Evolutionary conservation across 2,329 filamentous ascomycete species (phyloP), one percentile per base, ranked within the genome.

Genomic region (Clonostachys chloroleuca): DNA sequence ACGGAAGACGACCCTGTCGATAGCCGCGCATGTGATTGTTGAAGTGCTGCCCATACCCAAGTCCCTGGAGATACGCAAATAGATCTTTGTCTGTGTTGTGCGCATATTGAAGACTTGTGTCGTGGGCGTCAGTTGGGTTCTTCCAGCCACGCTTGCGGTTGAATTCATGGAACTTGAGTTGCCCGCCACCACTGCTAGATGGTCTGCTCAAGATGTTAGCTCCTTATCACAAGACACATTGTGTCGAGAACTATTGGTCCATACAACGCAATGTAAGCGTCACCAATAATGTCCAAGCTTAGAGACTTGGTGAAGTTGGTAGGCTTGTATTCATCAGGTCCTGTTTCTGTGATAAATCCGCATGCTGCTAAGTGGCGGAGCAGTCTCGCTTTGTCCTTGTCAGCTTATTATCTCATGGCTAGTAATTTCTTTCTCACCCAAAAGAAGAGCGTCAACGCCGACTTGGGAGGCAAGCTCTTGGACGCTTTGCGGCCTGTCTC

Each of bases 361-460:
- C 67, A 63, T 16, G 65, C 63, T 7, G 53, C 55, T 4, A 68
- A 47, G 47, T 68, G 65, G n/a, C 61, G 58, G 56, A 69, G 51
- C 14, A 67, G 48, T 12, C 62, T 60, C 13, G 50, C 55, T 51
- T 14, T 13, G 4, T 2, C 17, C 9, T 5, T 6, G 14, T 24
- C 4, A 42, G 42, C n/a, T 20, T 17, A 24, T 35, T 37, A 20
- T 46, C 35, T 37, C 4, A 12, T 8, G 36, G 14, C 12, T 40
- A n/a, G 17, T 12, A 3, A 40, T 9, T 14, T 40, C 24, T 30
- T 6, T 44, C 58, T 40, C 47, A 64, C 62, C 48, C 3, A 66
- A 53, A 7, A 62, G 51, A 2, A 52, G 35, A 9, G 59, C 40
- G 24, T 65, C 59, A 8, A 66, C 52, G 7, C 51, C 52, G 7